These are phyloP conservation scores for Epichloe baconii DNA, from an alignment of 2,329 filamentous ascomycete genomes.

Conservation along the genomic window DNA sequence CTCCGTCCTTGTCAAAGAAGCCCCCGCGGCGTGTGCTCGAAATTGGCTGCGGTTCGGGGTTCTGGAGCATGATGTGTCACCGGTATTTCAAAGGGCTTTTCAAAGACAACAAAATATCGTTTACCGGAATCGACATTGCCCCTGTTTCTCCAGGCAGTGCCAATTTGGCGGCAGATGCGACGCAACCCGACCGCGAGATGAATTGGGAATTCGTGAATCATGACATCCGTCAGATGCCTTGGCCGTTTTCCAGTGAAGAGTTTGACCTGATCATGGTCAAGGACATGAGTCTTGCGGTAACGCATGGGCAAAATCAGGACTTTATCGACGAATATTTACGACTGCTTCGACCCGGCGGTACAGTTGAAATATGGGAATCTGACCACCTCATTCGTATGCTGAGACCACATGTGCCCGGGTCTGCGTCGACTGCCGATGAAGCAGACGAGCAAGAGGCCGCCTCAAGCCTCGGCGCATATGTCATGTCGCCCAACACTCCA, in stretches of 20 bases:
- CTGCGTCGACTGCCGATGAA: conserved; percentile 19
- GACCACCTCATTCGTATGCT: conserved; percentile 77
- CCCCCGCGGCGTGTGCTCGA: conserved; percentile 72
- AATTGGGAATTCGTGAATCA: conserved; percentile 84
- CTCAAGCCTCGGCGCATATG: conserved; percentile 63
- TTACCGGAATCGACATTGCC: conserved; percentile 73
- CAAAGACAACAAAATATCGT: conserved; percentile 54
- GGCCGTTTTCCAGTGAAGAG: conserved; percentile 66
- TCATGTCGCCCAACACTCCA: conserved; percentile 70
- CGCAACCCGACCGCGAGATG: conserved; percentile 56
- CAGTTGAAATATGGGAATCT: conserved; percentile 79
- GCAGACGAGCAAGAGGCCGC: conserved; percentile 50
- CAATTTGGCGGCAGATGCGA: conserved; percentile 17
- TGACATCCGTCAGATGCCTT: conserved; percentile 60
- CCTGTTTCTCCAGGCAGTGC: conserved; percentile 43
- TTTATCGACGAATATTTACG: conserved; percentile 63
- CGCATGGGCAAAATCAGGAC: conserved; percentile 42
- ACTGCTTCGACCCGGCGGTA: conserved; percentile 63
- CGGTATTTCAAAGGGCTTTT: conserved; percentile 49
- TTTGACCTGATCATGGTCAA: conserved; percentile 88
- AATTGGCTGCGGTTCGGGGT: conserved; percentile 73
- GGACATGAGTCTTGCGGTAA: conserved; percentile 57
- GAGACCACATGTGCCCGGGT: conserved; percentile 57
- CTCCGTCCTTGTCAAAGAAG: conserved; percentile 49
- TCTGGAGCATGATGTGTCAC: conserved; percentile 85